Evolutionary conservation across 345 rosid genomes (phyloP).

Genomic region (Bruguiera parviflora): DNA sequence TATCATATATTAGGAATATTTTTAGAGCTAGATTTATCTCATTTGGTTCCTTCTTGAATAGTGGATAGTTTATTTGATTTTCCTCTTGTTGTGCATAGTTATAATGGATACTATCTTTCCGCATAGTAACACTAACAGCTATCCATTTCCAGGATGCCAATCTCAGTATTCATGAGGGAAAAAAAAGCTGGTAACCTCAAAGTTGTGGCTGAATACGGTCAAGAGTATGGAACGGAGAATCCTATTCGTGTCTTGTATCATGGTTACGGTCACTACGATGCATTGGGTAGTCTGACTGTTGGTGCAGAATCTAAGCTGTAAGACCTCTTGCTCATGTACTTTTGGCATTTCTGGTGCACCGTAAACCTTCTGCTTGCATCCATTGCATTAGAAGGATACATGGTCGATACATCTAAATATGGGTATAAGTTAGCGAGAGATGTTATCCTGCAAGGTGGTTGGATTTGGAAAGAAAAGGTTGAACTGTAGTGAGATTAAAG

Average conservation of each 20-base stretch:
- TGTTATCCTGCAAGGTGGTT: too few relatives aligned
- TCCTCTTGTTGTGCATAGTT: too few relatives aligned
- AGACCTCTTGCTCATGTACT: conserved; percentile 18
- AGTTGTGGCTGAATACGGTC: conserved; percentile 62
- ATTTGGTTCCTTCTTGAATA: neutral
- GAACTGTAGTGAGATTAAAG: neutral
- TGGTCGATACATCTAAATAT: neutral
- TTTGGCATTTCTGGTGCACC: neutral
- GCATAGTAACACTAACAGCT: neutral
- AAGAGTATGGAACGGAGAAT: conserved; percentile 48
- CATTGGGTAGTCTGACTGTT: conserved; percentile 27
- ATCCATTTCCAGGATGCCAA: conserved; percentile 42
- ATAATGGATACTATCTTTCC: neutral
- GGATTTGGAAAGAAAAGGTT: neutral
- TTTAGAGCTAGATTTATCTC: neutral
- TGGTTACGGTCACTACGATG: conserved; percentile 64
- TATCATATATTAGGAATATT: neutral
- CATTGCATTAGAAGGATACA: neutral
- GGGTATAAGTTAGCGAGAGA: too few relatives aligned
- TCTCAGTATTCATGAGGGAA: conserved; percentile 53
- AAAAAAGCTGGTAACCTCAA: conserved; percentile 35
- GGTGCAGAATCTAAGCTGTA: conserved; percentile 34
- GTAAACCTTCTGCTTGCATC: too few relatives aligned
- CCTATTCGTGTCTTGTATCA: conserved; percentile 56
- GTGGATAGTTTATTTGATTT: too few relatives aligned